phyloP scores from a whole-genome alignment of 2,329 filamentous ascomycete genomes.

The Stagonosporopsis chrysanthemi region DNA sequence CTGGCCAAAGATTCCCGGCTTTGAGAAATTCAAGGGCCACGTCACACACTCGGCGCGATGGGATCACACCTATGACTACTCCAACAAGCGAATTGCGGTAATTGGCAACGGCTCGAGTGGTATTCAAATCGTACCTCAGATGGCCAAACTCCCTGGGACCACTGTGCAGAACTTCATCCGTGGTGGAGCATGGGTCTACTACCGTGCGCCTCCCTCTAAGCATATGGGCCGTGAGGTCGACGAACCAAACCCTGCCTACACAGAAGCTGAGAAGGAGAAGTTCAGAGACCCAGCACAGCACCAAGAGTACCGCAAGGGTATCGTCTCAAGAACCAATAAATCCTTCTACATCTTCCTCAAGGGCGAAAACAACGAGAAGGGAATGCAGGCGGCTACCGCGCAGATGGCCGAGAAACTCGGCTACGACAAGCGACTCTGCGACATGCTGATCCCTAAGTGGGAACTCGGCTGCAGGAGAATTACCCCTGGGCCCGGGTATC shows the following conservation, averaged over 20 bases:
- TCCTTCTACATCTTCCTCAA: slow-evolving; percentile 31
- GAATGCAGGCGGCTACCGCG: slow-evolving; percentile 25
- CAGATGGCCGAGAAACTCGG: slow-evolving; percentile 30
- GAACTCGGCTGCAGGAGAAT: slow-evolving; percentile 46
- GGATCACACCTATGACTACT: slow-evolving; percentile 50
- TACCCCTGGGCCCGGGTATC: slow-evolving; percentile 58
- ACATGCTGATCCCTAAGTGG: slow-evolving; percentile 36
- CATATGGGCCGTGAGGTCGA: slow-evolving; percentile 34
- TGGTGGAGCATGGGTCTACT: slow-evolving; percentile 31
- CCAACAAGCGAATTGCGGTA: slow-evolving; percentile 29
- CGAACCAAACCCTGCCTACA: slow-evolving; percentile 30
- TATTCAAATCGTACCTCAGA: slow-evolving; percentile 32
- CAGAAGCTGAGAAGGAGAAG: slow-evolving; percentile 26
- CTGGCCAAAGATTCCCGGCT: slow-evolving; percentile 57
- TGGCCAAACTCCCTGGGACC: slow-evolving; percentile 28
- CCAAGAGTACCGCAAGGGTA: slow-evolving; percentile 27
- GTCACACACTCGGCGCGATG: slow-evolving; percentile 63
- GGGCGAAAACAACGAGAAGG: slow-evolving; percentile 29
- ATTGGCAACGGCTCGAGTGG: slow-evolving; percentile 31
- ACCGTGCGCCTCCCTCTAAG: slow-evolving; percentile 29
- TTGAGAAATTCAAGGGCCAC: slow-evolving; percentile 58
- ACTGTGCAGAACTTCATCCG: slow-evolving; percentile 33
- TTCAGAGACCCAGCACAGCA: slow-evolving; percentile 28
- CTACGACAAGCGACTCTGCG: slow-evolving; percentile 23
- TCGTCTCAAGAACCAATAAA: slow-evolving; percentile 30